Evolutionary conservation across 495 filamentous ascomycete genomes (phyloP).

Genomic region (Pyrenula massariospora): DNA sequence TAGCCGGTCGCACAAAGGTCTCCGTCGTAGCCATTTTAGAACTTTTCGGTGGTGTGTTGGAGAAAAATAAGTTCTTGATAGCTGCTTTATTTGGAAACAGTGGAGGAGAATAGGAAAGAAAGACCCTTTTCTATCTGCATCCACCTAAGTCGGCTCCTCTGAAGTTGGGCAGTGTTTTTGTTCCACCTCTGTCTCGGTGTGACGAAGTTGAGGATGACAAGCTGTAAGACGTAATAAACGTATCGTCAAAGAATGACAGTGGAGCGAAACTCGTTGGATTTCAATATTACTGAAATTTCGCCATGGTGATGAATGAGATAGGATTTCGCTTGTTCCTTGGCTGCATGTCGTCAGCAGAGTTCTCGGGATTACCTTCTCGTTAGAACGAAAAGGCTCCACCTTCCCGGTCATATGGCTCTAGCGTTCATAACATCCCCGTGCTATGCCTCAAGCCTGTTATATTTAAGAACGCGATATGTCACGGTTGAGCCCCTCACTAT

Average conservation of each 20-base stretch:
- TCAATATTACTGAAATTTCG: background rate
- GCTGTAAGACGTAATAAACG: background rate
- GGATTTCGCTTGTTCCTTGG: no score
- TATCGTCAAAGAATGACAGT: background rate
- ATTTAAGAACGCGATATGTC: no score
- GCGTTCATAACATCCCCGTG: no score
- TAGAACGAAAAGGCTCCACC: no score
- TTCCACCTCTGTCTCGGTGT: background rate
- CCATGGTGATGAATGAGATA: no score
- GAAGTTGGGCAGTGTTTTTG: background rate
- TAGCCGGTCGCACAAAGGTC: background rate
- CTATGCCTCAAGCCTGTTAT: no score
- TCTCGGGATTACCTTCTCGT: no score
- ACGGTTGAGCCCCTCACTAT: no score
- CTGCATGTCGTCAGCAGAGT: no score
- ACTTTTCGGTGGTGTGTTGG: background rate
- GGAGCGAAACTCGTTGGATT: background rate
- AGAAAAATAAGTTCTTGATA: background rate
- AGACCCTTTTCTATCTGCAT: background rate
- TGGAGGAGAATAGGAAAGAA: background rate
- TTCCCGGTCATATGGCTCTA: no score
- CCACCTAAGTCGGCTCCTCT: background rate
- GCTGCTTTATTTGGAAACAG: background rate
- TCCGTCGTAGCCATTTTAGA: background rate
- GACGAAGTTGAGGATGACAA: background rate